Base-by-base conservation (phyloP, 2,329 filamentous ascomycete genomes). In the Arachnomyces sp. region DNA sequence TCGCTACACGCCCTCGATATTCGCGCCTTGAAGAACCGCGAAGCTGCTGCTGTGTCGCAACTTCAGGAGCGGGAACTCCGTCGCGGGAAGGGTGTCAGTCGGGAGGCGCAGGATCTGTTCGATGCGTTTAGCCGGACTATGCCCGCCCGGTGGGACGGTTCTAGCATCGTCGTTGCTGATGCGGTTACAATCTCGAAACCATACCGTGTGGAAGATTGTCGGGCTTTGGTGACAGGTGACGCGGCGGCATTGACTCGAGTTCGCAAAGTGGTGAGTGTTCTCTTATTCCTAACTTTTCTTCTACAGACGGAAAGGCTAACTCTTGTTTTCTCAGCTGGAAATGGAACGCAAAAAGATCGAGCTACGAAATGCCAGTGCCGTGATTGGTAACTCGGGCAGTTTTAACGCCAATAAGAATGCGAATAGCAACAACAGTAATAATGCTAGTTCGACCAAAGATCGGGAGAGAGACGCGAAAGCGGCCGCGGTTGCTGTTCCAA, bases 81-180 rank as follows among this genome's bases (percentile, higher is more conserved):
- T 40, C 68, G 71, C 43, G 77, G 77, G 40, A 78, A 76, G 57
- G 77, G 76, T 7, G 78, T 81, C 6, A 75, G 68, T 29, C 69
- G 65, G 29, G 77, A 80, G 47, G 78, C 72, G 17, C 78, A 82
- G 59, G 77, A 78, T 39, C 63, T 82, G 12, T 82, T 78, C 50
- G 77, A 82, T 62, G 69, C 72, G 8, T 68, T 82, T 39, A 72
- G 69, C 45, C 70, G 75, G 50, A 77, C 75, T 58, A 78, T 77
- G 54, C 76, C 75, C 7, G 70, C 74, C 18, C 68, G 74, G 44
- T 82, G 78, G 78, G 69, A 76, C 48, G 73, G 72, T 13, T 63
- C 67, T 28, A 68, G 68, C 37, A 81, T 82, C 46, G 67, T 82
- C 39, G 73, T 80, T 35, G 75, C 74, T 38, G 77, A 82, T 49